These are phyloP conservation scores for Leucosporidium scottii DNA, from an alignment of 768 basidiomycete species.

Conservation along the genomic window DNA sequence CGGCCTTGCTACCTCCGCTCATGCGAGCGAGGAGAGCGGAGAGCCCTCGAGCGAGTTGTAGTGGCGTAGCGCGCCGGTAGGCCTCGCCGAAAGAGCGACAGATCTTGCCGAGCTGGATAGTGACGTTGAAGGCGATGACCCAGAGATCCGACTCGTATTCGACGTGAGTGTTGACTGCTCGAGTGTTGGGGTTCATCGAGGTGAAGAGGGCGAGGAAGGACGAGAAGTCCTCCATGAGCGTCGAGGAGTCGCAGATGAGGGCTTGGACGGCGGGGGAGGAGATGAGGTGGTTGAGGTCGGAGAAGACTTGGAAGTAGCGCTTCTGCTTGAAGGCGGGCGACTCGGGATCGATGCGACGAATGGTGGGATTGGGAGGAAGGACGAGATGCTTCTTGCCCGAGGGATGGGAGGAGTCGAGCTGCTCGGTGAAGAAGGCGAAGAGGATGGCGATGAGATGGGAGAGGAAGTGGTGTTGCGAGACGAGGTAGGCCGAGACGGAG, in stretches of 20 bases:
- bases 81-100: conserved; percentile 85
- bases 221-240: conserved; percentile 64
- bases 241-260: conserved; percentile 62
- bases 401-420: conserved; percentile 47
- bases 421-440: conserved; percentile 85
- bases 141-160: conserved; percentile 96
- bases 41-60: conserved; percentile 42
- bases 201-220: conserved; percentile 81
- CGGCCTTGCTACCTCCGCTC: neutral
- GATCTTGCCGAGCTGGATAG: conserved; percentile 76
- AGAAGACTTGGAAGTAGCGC: conserved; percentile 87
- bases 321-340: conserved; percentile 85
- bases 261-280: conserved; percentile 59
- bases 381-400: conserved; percentile 44
- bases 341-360: conserved; percentile 62
- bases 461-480: conserved; percentile 64
- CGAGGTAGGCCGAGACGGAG: conserved; percentile 70
- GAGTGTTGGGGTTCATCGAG: conserved; percentile 83
- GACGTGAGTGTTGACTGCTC: conserved; percentile 72
- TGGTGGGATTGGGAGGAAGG: conserved; percentile 38
- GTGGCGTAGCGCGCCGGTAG: conserved; percentile 54
- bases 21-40: neutral
- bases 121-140: conserved; percentile 94
- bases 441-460: conserved; percentile 73
- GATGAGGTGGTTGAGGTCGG: conserved; percentile 60